Percentiles rank a stretch among this genome's conserved stretches.
phyloP scores from a whole-genome alignment of 192 early-diverging fungal genomes.

The Umbelopsis isabellina region DNA sequence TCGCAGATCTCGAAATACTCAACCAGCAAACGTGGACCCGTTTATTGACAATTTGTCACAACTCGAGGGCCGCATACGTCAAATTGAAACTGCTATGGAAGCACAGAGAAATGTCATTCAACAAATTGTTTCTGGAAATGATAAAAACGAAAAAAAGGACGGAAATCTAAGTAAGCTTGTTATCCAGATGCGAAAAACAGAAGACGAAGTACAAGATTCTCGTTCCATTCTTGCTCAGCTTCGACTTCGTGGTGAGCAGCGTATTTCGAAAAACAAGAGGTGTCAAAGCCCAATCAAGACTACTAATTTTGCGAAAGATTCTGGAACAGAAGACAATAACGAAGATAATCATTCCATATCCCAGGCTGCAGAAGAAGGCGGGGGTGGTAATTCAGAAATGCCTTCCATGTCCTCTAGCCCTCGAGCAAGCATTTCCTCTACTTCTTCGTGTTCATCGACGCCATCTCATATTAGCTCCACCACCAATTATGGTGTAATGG shows the following conservation, averaged over 20 bases:
- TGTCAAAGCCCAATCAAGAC: conserved; percentile 5
- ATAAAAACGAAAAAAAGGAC: conserved; percentile 16
- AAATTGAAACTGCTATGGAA: conserved; percentile 36
- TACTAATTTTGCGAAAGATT: background rate
- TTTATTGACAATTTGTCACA: conserved; percentile 40
- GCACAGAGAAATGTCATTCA: conserved; percentile 23
- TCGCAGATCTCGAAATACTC: conserved; percentile 39
- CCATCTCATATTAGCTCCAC: background rate
- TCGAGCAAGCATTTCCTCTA: background rate
- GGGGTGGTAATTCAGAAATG: conserved; percentile 2
- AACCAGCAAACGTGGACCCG: conserved; percentile 39
- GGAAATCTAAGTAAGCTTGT: background rate
- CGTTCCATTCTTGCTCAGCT: conserved; percentile 40
- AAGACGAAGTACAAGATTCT: conserved; percentile 44
- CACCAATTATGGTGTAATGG: background rate
- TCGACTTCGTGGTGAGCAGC: conserved; percentile 38
- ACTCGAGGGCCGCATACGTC: conserved; percentile 32
- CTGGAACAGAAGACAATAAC: background rate
- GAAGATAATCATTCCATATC: background rate
- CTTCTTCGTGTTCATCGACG: conserved; percentile 8
- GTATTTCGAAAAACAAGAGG: conserved; percentile 30
- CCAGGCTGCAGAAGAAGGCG: background rate
- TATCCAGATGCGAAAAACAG: conserved; percentile 29
- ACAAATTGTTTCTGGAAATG: conserved; percentile 21
- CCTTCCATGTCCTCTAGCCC: conserved; percentile 19